Base-by-base conservation (phyloP, 371 early-diverging fungal genomes). In the Mortierella sp. region DNA sequence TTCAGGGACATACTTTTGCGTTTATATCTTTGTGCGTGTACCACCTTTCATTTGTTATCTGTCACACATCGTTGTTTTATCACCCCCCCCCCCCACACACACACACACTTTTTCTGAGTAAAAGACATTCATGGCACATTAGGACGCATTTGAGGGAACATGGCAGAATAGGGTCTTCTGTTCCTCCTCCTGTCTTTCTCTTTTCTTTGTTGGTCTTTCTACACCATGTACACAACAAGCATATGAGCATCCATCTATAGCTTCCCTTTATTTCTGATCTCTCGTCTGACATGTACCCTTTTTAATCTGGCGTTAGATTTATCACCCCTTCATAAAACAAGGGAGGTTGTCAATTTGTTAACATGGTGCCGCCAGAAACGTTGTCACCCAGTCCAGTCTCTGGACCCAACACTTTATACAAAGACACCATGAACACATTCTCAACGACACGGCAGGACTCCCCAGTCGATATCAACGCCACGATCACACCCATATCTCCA, bases 351-450 rank as follows among this genome's bases (percentile, higher is more conserved):
- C 53, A 65, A 28, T 55, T 55, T 55, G 22, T 9, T 55, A 28
- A 28, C 55, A 55, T 66, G 62, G 59, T 33, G 43, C 55, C 64
- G 15, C 40, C 43, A 22, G 55, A 21, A 28, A 52, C 58, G n/a
- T 62, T 67, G 63, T 57, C 60, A 50, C 41, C 52, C 22, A 59
- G 24, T 45, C 78, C 62, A 38, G 50, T 43, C 61, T 57, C 67
- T 28, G 59, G 70, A 58, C 60, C 70, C 33, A 40, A 32, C 21
- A 21, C 65, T 40, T 58, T 48, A 48, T 57, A 70, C 74, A 69
- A 73, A 28, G 63, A 70, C 65, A 66, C 67, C 63, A 67, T 66
- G 74, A 58, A 66, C 48, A 66, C 70, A 16, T 63, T 63, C 21
- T 48, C 67, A 69, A 40, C 69, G 33, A 47, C 61, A 38, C 38